Percentiles rank a stretch among this genome's conserved stretches.
Evolutionary conservation across 2,329 filamentous ascomycete genomes (phyloP).

Genomic region (Zymoseptoria brevis): DNA sequence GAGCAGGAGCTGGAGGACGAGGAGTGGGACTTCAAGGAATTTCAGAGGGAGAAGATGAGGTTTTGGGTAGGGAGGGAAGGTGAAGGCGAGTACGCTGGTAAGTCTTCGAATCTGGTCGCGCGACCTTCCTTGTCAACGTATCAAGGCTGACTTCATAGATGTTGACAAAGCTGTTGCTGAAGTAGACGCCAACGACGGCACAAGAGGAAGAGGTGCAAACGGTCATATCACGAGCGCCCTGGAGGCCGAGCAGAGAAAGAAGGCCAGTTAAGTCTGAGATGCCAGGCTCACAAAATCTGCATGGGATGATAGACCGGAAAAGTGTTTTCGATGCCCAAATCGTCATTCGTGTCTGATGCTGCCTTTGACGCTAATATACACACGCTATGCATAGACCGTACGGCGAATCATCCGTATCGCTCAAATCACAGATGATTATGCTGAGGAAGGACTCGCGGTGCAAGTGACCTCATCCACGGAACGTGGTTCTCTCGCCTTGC

Average conservation of each 20-base stretch:
- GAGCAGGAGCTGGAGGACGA: constrained; percentile 51
- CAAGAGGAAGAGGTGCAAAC: constrained; percentile 37
- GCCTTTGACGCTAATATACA: background rate
- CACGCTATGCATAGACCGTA: background rate
- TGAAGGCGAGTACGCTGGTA: constrained; percentile 41
- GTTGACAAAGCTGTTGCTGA: constrained; percentile 38
- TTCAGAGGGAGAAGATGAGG: constrained; percentile 64
- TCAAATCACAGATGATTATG: background rate
- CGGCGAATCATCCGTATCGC: background rate
- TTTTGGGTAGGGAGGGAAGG: constrained; percentile 47
- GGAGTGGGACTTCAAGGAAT: constrained; percentile 86
- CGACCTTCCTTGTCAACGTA: background rate
- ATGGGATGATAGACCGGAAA: no score
- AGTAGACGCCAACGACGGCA: constrained; percentile 33
- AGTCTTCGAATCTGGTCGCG: constrained; percentile 16
- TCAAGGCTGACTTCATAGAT: constrained; percentile 26
- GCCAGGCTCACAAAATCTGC: no score
- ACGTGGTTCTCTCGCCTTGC: background rate
- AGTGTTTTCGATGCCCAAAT: no score
- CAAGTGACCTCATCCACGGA: background rate
- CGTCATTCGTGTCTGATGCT: background rate
- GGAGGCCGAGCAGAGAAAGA: constrained; percentile 25
- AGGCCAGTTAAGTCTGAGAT: background rate
- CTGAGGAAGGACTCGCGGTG: background rate
- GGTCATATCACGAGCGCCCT: constrained; percentile 35